These are phyloP conservation scores for Talaromyces proteolyticus DNA, from an alignment of 495 filamentous ascomycete genomes.

Conservation along the genomic window DNA sequence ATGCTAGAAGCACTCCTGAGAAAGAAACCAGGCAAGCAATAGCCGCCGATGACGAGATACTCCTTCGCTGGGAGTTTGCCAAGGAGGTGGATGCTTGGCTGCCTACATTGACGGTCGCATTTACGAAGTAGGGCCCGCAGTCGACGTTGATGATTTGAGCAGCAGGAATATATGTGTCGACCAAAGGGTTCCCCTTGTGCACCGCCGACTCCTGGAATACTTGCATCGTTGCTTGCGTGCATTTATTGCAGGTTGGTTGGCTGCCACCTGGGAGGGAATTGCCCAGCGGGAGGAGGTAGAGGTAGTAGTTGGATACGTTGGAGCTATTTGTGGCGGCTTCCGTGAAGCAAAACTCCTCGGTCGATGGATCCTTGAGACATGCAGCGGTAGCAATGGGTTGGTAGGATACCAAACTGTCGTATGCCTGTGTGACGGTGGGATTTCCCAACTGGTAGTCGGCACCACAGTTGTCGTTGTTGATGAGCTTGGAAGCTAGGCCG, in stretches of 20 bases:
- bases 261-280: slow-evolving; percentile 54
- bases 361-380: slow-evolving; percentile 56
- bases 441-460: slow-evolving; percentile 61
- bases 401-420: slow-evolving; percentile 67
- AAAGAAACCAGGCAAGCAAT: background rate
- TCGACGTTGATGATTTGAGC: slow-evolving; percentile 58
- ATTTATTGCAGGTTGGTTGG: slow-evolving; percentile 62
- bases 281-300: slow-evolving; percentile 83
- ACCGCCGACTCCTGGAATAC: slow-evolving; percentile 57
- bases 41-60: background rate
- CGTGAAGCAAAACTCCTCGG: slow-evolving; percentile 58
- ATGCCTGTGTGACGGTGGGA: slow-evolving; percentile 65
- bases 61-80: background rate
- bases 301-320: slow-evolving; percentile 60
- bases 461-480: slow-evolving; percentile 55
- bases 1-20: background rate
- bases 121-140: slow-evolving; percentile 61
- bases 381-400: slow-evolving; percentile 69
- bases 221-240: slow-evolving; percentile 63
- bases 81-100: slow-evolving; percentile 7
- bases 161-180: slow-evolving; percentile 52
- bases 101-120: slow-evolving; percentile 47
- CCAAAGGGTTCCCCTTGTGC: slow-evolving; percentile 52
- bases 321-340: slow-evolving; percentile 73
- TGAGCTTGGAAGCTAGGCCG: slow-evolving; percentile 53